phyloP scores from a whole-genome alignment of 306 rosid species.

The Quercus dentata region DNA sequence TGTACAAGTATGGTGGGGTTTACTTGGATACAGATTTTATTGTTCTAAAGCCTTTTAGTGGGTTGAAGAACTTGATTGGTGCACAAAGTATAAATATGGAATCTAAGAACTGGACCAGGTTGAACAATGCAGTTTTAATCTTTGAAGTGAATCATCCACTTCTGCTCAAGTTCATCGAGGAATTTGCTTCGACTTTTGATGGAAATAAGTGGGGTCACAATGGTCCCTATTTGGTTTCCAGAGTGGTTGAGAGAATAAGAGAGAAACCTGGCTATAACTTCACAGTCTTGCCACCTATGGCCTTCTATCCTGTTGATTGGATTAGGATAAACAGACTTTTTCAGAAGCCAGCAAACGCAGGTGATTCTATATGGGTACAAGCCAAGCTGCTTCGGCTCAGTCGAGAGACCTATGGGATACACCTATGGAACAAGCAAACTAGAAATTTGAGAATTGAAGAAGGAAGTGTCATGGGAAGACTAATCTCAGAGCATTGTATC shows the following conservation, averaged over 20 bases:
- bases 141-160: constrained; percentile 84
- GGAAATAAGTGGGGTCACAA: constrained; percentile 82
- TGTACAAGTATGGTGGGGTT: constrained; percentile 55
- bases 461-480: constrained; percentile 58
- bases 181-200: constrained; percentile 64
- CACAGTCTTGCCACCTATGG: constrained; percentile 46
- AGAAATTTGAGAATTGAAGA: constrained; percentile 47
- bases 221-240: constrained; percentile 83
- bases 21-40: constrained; percentile 74
- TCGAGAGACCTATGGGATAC: constrained; percentile 52
- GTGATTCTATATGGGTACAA: constrained; percentile 48
- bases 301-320: constrained; percentile 75
- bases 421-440: constrained; percentile 74
- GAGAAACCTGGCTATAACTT: constrained; percentile 31
- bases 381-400: constrained; percentile 48
- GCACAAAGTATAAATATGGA: constrained; percentile 55
- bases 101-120: constrained; percentile 56
- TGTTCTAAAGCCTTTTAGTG: constrained; percentile 42
- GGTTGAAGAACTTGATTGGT: constrained; percentile 65
- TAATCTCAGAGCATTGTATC: constrained; percentile 50
- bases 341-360: constrained; percentile 31
- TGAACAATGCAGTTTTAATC: constrained; percentile 72
- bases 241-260: constrained; percentile 48
- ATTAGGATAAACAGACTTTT: constrained; percentile 41
- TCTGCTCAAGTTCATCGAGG: constrained; percentile 53